These are phyloP conservation scores for Penicillium nucicola DNA, from an alignment of 495 filamentous ascomycete genomes.

Conservation along the genomic window DNA sequence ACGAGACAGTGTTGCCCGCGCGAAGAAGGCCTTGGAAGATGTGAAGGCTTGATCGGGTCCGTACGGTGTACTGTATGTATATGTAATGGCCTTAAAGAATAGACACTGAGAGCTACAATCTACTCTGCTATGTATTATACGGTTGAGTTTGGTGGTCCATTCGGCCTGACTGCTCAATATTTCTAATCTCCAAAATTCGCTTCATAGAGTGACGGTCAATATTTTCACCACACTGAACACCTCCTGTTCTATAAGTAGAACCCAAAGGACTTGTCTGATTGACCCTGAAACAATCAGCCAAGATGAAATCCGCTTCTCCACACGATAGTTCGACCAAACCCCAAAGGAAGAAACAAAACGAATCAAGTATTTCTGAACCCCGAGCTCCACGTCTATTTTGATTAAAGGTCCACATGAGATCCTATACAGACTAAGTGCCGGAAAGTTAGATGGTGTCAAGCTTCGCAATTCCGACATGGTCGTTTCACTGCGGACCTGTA, in stretches of 20 bases:
- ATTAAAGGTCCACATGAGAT: neutral
- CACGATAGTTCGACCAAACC: neutral
- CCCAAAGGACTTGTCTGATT: too few species aligned
- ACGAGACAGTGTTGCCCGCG: constrained; percentile 49
- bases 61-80: constrained; percentile 16
- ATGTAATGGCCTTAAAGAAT: constrained; percentile 16
- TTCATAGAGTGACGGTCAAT: too few species aligned
- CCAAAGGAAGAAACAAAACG: neutral
- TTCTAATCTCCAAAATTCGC: too few species aligned
- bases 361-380: neutral
- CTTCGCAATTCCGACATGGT: neutral
- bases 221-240: neutral
- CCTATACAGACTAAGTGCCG: neutral
- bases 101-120: constrained; percentile 21
- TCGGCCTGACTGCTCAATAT: too few species aligned
- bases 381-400: neutral
- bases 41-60: constrained; percentile 20
- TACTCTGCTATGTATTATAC: constrained; percentile 17
- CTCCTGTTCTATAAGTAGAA: neutral
- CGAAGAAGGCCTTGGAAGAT: constrained; percentile 53
- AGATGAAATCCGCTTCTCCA: neutral
- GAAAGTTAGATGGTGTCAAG: neutral
- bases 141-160: neutral
- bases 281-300: neutral
- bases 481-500: neutral